Base-by-base conservation (phyloP, 805 yeast genomes). In the Hanseniaspora osmophila region DNA sequence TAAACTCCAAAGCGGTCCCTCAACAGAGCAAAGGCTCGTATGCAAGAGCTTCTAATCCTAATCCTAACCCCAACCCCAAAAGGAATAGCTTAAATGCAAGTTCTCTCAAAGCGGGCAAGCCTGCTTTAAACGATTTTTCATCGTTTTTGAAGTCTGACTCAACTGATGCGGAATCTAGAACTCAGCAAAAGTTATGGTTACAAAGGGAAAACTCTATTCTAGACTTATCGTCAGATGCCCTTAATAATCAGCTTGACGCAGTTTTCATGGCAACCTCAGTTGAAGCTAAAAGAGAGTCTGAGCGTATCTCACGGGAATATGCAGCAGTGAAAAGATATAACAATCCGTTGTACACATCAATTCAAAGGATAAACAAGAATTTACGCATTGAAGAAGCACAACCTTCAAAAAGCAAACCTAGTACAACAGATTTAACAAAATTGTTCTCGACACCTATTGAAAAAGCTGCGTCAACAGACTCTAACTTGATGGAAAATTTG, bases 131-230 rank as follows among this genome's bases (percentile, higher is more conserved):
- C 37, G 66, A 70, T 48, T 71, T 72, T 51, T 58, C 65, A 10
- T 64, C 66, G 37, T 69, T 67, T 56, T 54, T 72, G 45, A 63
- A 63, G 49, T 44, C 65, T 2, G 66, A 63, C 37, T 52, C 61
- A 47, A 49, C 60, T 1, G 65, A 65, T 44, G 58, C 65, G 29
- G 84, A 78, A 49, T 77, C 84, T 1, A 69, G 95, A 63, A 84
- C 94, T 0, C 95, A 85, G 56, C 92, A 83, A 56, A 73, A 79
- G 50, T 69, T 86, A 44, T 84, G 94, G 94, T 65, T 85, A 32
- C 94, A 83, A 59, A 68, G 90, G 51, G 90, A 83, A 52, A 80
- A 75, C 53, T 77, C 84, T 2, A 64, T 81, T 38, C 65, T 80
- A 63, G 88, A 80, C 57, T 61, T 78, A 7, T 56, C 53, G 37